These are phyloP conservation scores for Endothia cerciana DNA, from an alignment of 2,329 filamentous ascomycete genomes.

Conservation along the genomic window DNA sequence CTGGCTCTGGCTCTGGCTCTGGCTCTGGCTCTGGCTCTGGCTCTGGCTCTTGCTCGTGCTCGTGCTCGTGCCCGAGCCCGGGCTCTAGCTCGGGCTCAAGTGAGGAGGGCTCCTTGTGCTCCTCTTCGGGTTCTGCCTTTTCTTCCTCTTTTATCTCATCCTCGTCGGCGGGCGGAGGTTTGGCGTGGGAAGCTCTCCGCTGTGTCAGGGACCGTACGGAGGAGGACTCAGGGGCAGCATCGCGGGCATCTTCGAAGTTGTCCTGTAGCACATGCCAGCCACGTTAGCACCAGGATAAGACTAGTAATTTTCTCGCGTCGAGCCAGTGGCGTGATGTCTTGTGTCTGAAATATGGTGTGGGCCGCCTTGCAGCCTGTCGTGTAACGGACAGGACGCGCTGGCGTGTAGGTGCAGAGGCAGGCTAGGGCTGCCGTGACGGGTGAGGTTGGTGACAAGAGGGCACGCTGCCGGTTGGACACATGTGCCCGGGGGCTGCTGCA, in stretches of 20 bases:
- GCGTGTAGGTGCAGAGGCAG: constrained; percentile 25
- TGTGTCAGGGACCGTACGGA: constrained; percentile 68
- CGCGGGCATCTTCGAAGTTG: constrained; percentile 81
- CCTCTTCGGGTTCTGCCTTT: constrained; percentile 32
- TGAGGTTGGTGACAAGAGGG: constrained; percentile 7
- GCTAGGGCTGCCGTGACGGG: constrained; percentile 20
- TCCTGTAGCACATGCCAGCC: constrained; percentile 53
- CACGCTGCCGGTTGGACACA: background rate
- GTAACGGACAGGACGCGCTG: constrained; percentile 16
- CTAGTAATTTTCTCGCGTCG: constrained; percentile 15
- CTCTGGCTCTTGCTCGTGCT: too few species aligned
- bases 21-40: too few species aligned
- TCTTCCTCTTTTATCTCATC: constrained; percentile 31
- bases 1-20: constrained; percentile 31
- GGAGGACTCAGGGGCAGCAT: constrained; percentile 64
- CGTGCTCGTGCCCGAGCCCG: constrained; percentile 33
- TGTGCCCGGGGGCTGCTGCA: background rate
- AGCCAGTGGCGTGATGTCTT: constrained; percentile 8
- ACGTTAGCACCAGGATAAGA: constrained; percentile 18
- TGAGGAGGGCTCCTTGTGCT: constrained; percentile 30
- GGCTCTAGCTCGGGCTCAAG: too few species aligned
- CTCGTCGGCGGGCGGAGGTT: constrained; percentile 35
- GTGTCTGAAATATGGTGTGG: constrained; percentile 9
- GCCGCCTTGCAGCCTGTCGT: constrained; percentile 20
- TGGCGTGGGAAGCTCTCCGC: constrained; percentile 45